Base-by-base conservation (phyloP, 768 basidiomycete genomes). In the Suillus cothurnatus region DNA sequence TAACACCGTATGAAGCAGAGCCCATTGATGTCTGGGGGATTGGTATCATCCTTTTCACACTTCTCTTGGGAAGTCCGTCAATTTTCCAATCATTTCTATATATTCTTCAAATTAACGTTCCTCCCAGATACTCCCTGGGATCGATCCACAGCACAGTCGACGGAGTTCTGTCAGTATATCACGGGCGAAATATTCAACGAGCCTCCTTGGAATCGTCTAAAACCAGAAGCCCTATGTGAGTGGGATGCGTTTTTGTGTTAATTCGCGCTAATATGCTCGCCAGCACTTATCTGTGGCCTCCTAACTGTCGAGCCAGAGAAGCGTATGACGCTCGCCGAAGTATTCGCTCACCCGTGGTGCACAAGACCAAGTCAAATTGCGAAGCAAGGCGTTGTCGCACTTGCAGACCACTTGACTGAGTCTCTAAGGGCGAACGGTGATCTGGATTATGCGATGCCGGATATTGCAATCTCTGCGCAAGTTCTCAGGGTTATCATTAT, bases 1-100 rank as follows among this genome's bases (percentile, higher is more conserved):
- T 87, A 4, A 80, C 74, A 12, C 85, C 92, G 0, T 99, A 99
- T 77, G 76, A 87, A 17, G 97, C 95, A 2, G 94, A 97, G 64
- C 95, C 97, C 0, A 86, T 99, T 28, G 97, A 99, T 74, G 88
- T 94, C 11, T 99, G 97, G 97, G 95, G 95, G 0, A 86, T 93
- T 49, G 97, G 97, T 1, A 92, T 99, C 32, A 97, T 99, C 55
- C 80, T 99, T 1, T 99, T 93, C 74, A 93, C 97, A 0, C 80
- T 99, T 55, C 81, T 99, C 0, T 89, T 85, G 9, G 97, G 97
- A 56, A 99, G 97, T 97, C 73, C 41, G 90, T 82, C 6, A 19
- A 47, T 66, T 74, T 32, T 74, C 52, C 0, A 17, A 41, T 38
- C 26, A 15, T 32, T 3, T 43, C 1, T 41, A 9, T 19, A n/a